phyloP scores from a whole-genome alignment of 1,139 yeast genomes.

The Saccharomycopsis crataegensis region DNA sequence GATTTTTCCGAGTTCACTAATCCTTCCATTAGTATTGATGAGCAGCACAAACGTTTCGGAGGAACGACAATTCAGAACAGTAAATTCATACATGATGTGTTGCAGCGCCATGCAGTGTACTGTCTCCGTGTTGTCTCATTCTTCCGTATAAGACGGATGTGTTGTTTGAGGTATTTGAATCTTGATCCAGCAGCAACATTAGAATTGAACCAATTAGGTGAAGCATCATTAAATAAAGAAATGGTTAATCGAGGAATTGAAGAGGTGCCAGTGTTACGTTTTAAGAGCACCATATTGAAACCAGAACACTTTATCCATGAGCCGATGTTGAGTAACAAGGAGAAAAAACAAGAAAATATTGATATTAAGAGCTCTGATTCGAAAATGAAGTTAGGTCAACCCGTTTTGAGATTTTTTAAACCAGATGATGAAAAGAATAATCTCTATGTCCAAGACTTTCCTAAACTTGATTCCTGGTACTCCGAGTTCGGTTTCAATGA shows the following conservation, averaged over 20 bases:
- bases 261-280: constrained; percentile 10
- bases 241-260: neutral
- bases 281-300: constrained; percentile 11
- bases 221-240: neutral
- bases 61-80: neutral
- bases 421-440: neutral
- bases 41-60: neutral
- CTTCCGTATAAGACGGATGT: constrained; percentile 9
- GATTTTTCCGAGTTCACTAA: neutral
- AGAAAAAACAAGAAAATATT: no score
- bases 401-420: neutral
- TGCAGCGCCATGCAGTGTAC: constrained; percentile 10
- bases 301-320: constrained; percentile 18
- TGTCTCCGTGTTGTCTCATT: constrained; percentile 9
- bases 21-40: no score
- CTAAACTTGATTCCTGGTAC: neutral
- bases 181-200: constrained; percentile 9
- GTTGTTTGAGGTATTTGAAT: constrained; percentile 10
- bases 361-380: no score
- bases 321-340: neutral
- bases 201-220: neutral
- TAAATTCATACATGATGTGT: neutral
- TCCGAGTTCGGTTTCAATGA: neutral
- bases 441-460: constrained; percentile 5
- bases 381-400: no score